Evolutionary conservation across 2,329 filamentous ascomycete genomes (phyloP), one percentile per base, ranked within the genome.

Genomic region (Trichoderma cornu-damae): DNA sequence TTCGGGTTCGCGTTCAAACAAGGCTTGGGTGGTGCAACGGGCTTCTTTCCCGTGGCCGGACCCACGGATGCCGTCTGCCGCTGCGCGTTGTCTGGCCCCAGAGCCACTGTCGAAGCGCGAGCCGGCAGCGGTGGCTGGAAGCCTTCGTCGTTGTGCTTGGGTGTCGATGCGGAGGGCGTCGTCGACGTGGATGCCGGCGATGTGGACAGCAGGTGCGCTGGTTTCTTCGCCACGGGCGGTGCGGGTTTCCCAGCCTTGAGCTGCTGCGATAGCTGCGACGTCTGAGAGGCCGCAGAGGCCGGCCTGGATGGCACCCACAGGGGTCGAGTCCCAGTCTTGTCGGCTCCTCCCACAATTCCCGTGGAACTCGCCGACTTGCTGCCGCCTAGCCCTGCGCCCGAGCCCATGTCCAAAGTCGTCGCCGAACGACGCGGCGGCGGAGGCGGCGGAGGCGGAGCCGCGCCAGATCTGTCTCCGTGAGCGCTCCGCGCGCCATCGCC

Each of bases 191-290:
- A 59, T 14, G 49, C 55, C 2, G 66, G 68, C 2, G 69, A 67
- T 38, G 64, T 63, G 6, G 67, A 65, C 14, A 72, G 63, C 4
- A 84, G 74, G 61, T 84, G 80, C 2, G 79, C 75, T 1, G 85
- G 85, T 64, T 88, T 88, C 67, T 77, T 81, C 20, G 84, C 85
- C 49, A 88, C 75, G 1, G 79, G 80, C 4, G 81, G 83, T n/a
- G 79, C 71, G 8, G 71, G 66, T 61, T 78, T 79, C 12, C 67
- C 63, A 24, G 66, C 63, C 30, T 70, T 69, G 40, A 65, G 61
- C 40, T 66, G 64, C 51, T 68, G 62, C 7, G 71, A 70, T 6
- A 67, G 55, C 54, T 71, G 68, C 32, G 68, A 70, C 35, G 63
- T 57, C 37, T 69, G 69, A 1, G 76, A 74, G 3, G 70, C 66